Evolutionary conservation across 2,329 filamentous ascomycete species (phyloP).

Genomic region (Aspergillus versicolor): DNA sequence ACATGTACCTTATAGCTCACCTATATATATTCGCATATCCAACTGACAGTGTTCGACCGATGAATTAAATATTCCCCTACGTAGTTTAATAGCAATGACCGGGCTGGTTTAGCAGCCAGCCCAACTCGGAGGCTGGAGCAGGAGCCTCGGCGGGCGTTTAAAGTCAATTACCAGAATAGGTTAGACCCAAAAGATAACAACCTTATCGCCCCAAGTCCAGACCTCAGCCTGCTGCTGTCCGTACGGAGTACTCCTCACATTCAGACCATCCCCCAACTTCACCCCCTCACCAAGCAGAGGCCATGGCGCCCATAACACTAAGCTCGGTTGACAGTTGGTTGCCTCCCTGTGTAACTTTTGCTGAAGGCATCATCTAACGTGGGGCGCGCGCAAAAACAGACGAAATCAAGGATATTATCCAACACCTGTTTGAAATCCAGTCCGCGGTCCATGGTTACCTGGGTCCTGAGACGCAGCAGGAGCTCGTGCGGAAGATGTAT

Average conservation of each 20-base stretch:
- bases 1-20: slow-evolving; percentile 11
- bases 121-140: too few species aligned
- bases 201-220: slow-evolving; percentile 1
- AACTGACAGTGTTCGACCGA: neutral
- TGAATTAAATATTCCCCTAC: neutral
- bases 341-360: neutral
- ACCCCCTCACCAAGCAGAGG: neutral
- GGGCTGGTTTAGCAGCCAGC: neutral
- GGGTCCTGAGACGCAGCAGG: slow-evolving; percentile 55
- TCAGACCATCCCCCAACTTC: neutral
- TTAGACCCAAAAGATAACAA: slow-evolving; percentile 1
- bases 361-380: slow-evolving; percentile 1
- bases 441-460: slow-evolving; percentile 59
- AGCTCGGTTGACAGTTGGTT: slow-evolving; percentile 36
- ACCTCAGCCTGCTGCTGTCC: neutral
- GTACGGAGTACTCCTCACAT: neutral
- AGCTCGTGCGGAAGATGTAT: slow-evolving; percentile 60
- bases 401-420: slow-evolving; percentile 61
- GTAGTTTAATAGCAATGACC: neutral
- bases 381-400: slow-evolving; percentile 28
- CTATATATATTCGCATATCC: slow-evolving; percentile 4
- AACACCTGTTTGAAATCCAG: slow-evolving; percentile 63
- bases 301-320: slow-evolving; percentile 38
- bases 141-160: neutral
- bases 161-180: slow-evolving; percentile 11